Evolutionary conservation across 1,139 yeast species (phyloP).

Genomic region (Taphrina deformans): DNA sequence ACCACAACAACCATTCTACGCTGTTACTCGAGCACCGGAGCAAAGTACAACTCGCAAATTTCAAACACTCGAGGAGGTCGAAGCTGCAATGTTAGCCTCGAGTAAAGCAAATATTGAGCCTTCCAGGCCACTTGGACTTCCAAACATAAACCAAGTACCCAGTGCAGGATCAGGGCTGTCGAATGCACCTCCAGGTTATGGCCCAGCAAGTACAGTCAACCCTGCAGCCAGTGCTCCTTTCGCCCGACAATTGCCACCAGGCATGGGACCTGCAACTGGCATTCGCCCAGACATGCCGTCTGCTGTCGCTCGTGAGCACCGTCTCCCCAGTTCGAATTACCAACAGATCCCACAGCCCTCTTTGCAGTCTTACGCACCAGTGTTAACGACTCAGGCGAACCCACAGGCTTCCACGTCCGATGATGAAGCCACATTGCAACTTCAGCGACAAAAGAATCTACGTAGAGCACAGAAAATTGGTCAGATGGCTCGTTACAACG

Average conservation of each 20-base stretch:
- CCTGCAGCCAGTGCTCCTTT: conserved; percentile 37
- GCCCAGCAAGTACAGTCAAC: conserved; percentile 34
- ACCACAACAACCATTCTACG: background rate
- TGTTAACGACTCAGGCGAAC: too few species aligned
- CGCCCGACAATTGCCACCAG: conserved; percentile 35
- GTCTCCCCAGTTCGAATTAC: conserved; percentile 10
- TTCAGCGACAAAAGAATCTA: conserved; percentile 40
- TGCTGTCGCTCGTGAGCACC: background rate
- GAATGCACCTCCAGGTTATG: conserved; percentile 5
- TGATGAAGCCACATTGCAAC: conserved; percentile 12
- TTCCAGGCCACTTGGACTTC: background rate
- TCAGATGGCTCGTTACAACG: conserved; percentile 77
- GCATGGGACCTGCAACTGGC: conserved; percentile 39
- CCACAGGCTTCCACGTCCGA: background rate
- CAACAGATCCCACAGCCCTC: background rate
- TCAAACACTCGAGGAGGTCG: conserved; percentile 71
- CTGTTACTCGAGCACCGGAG: background rate
- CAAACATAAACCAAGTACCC: background rate
- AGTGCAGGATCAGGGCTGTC: conserved; percentile 36
- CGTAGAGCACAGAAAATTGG: conserved; percentile 39
- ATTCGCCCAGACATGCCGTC: conserved; percentile 42
- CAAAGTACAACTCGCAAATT: conserved; percentile 48
- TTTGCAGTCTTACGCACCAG: too few species aligned
- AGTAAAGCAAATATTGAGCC: background rate
- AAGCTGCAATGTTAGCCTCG: conserved; percentile 59